Evolutionary conservation across 2,329 filamentous ascomycete species (phyloP), one percentile per base, ranked within the genome.

Genomic region (Monosporascus sp.): DNA sequence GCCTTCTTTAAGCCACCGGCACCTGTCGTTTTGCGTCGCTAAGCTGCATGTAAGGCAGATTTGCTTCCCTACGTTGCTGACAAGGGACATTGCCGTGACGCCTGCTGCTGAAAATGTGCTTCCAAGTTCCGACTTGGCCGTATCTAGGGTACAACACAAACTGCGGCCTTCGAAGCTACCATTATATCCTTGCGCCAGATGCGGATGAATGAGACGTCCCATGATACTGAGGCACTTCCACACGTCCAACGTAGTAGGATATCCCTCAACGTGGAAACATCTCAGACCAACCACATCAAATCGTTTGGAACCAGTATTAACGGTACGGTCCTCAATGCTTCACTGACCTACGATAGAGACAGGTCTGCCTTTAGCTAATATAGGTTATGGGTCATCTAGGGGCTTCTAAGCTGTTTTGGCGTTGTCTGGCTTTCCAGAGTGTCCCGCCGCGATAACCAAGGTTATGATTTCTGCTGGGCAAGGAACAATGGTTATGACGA

Each of bases 261-360:
- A 57, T 31, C 48, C 50, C 3, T 55, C 37, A 16, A 52, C 22
- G 17, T 58, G 50, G 48, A 57, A 58, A 19, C 56, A 52, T 22
- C 61, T 59, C 24, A 67, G 41, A 2, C 61, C 65, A 8, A 60
- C 58, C 3, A 62, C 53, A n/a, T 56, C 61, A 26, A 60, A 58
- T 14, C 57, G 56, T 51, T 66, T 67, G 41, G 62, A 60, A 24
- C 61, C 58, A 7, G 63, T 62, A 35, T 63, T 57, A 5, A 51
- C 54, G 27, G 58, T 60, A 14, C 63, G 49, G n/a, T 57, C 58
- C 37, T 64, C 59, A 2, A 57, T 56, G 22, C 58, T 57, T 60
- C 51, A 46, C 60, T 64, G 8, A 62, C 55, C 27, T 60, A 63
- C 35, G 54, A 64, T 57, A n/a, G 58, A 49, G 44, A 65, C 55